Evolutionary conservation across 495 filamentous ascomycete genomes (phyloP).

Genomic region (Lepidopterella palustris): DNA sequence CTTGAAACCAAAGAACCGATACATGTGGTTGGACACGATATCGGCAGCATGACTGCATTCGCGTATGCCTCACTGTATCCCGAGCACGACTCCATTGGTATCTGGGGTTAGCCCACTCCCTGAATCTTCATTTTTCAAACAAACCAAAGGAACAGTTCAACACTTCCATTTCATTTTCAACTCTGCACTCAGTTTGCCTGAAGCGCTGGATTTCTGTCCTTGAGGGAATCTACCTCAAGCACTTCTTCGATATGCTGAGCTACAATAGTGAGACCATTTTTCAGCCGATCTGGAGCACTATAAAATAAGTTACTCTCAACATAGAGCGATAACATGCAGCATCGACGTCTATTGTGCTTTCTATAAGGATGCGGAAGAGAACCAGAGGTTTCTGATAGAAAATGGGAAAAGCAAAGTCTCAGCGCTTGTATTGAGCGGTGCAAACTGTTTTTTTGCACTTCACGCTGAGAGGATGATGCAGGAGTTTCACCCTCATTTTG

Average conservation of each 20-base stretch:
- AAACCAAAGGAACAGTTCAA: slow-evolving; percentile 10
- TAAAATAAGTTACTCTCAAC: slow-evolving; percentile 33
- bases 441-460: slow-evolving; percentile 24
- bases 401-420: slow-evolving; percentile 41
- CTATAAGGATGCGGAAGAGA: slow-evolving; percentile 38
- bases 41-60: slow-evolving; percentile 44
- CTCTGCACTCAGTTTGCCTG: slow-evolving; percentile 37
- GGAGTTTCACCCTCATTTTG: slow-evolving; percentile 35
- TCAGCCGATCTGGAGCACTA: slow-evolving; percentile 39
- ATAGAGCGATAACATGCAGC: slow-evolving; percentile 39
- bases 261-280: slow-evolving; percentile 39
- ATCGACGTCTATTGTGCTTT: slow-evolving; percentile 42
- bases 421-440: slow-evolving; percentile 37
- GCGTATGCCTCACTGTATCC: slow-evolving; percentile 36
- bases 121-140: slow-evolving; percentile 34
- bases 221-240: slow-evolving; percentile 42
- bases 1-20: slow-evolving; percentile 36
- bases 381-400: slow-evolving; percentile 32
- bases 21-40: slow-evolving; percentile 45
- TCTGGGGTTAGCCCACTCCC: slow-evolving; percentile 45
- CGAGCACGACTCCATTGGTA: slow-evolving; percentile 32
- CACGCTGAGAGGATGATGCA: slow-evolving; percentile 31
- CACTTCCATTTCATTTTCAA: slow-evolving; percentile 46
- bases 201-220: slow-evolving; percentile 39
- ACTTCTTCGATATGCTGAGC: slow-evolving; percentile 40